phyloP scores from a whole-genome alignment of 352 stramenopile genomes.

The Globisporangium canariense region DNA sequence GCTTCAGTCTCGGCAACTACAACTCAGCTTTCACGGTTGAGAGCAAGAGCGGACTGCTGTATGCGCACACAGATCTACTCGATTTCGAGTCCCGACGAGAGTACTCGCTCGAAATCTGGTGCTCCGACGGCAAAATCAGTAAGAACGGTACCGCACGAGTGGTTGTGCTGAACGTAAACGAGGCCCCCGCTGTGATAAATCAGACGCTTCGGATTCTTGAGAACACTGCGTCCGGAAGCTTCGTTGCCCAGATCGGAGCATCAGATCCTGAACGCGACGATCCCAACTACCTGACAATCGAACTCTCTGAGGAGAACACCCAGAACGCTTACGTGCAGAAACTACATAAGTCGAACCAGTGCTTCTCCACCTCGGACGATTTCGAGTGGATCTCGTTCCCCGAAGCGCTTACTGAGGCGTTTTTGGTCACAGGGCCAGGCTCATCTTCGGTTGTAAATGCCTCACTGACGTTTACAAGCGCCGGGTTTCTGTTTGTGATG shows the following conservation, averaged over 20 bases:
- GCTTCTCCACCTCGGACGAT: slow-evolving; percentile 8
- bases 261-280: slow-evolving; percentile 10
- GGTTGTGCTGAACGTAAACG: slow-evolving; percentile 47
- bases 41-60: slow-evolving; percentile 36
- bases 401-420: not conserved
- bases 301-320: not conserved
- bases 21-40: slow-evolving; percentile 28
- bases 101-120: slow-evolving; percentile 29
- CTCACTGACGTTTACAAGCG: slow-evolving; percentile 2
- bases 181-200: slow-evolving; percentile 26
- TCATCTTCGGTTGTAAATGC: not conserved
- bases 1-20: slow-evolving; percentile 27
- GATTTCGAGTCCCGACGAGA: slow-evolving; percentile 42
- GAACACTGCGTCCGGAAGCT: slow-evolving; percentile 18
- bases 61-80: slow-evolving; percentile 30
- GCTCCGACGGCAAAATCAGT: slow-evolving; percentile 32
- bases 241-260: not conserved
- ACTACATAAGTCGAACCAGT: not conserved
- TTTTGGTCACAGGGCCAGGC: slow-evolving; percentile 5
- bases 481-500: slow-evolving; percentile 7
- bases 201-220: slow-evolving; percentile 35
- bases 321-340: slow-evolving; percentile 2
- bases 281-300: slow-evolving; percentile 3
- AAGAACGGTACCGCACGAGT: slow-evolving; percentile 19
- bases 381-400: slow-evolving; percentile 16